Conservation (phyloP, 1,284 basidiomycete genomes). For the Tremellales sp. region DNA sequence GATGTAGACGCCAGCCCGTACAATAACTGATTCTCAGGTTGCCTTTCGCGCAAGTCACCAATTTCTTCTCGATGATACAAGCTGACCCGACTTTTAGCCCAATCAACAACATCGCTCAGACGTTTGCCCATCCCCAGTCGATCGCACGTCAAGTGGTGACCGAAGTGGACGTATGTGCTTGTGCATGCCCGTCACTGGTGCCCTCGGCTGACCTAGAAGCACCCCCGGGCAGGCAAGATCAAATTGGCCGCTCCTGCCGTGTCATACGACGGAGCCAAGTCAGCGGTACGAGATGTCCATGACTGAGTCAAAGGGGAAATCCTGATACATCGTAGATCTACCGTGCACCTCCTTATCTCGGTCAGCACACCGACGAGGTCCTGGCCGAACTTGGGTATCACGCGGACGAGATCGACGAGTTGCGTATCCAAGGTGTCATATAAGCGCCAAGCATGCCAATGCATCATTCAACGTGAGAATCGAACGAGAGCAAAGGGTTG, state of each 20-base stretch:
- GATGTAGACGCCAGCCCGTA: neutral
- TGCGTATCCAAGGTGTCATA: slow-evolving; percentile 55
- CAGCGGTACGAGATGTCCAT: slow-evolving; percentile 26
- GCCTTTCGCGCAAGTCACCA: slow-evolving; percentile 58
- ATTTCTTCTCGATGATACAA: neutral
- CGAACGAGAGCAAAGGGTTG: too few relatives aligned
- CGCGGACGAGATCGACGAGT: slow-evolving; percentile 57
- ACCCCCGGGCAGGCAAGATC: slow-evolving; percentile 73
- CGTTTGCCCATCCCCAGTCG: slow-evolving; percentile 87
- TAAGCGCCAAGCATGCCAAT: slow-evolving; percentile 4
- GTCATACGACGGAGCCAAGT: slow-evolving; percentile 73
- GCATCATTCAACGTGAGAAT: too few relatives aligned
- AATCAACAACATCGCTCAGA: slow-evolving; percentile 86
- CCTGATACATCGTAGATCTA: slow-evolving; percentile 55
- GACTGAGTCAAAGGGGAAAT: neutral
- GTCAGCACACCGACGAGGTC: slow-evolving; percentile 77
- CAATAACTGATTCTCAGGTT: slow-evolving; percentile 50
- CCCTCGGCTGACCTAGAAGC: slow-evolving; percentile 55
- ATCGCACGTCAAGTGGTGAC: slow-evolving; percentile 60
- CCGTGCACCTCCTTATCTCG: slow-evolving; percentile 75
- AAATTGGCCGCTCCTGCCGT: slow-evolving; percentile 84
- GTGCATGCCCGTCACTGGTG: too few relatives aligned
- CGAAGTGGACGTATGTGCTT: slow-evolving; percentile 60
- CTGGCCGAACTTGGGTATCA: slow-evolving; percentile 67
- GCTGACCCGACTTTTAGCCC: slow-evolving; percentile 51